Evolutionary conservation across 1,284 basidiomycete genomes (phyloP), one percentile per base, ranked within the genome.

Genomic region (Singerocomus inundabilis): DNA sequence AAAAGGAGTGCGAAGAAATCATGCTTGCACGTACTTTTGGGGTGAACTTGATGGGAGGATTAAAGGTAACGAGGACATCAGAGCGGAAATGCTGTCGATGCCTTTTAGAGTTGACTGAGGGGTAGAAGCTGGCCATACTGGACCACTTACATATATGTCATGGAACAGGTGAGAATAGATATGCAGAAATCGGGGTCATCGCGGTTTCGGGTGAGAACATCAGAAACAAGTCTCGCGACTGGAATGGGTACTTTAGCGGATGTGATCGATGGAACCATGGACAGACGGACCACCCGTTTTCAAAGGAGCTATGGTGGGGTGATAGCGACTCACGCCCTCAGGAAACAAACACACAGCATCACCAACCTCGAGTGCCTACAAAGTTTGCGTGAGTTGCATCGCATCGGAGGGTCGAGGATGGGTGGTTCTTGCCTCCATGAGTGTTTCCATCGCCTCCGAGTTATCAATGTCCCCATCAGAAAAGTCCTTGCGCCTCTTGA

Each of bases 261-360:
- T 34, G 40, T 29, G 15, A 29, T 48, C 35, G 12, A 37, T 11
- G 38, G 13, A 26, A 38, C 1, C 1, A 34, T 25, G 18, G 32
- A 44, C 33, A 28, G 10, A 66, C 74, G 44, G 48, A 87, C 87
- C 87, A 66, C 91, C 91, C 11, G 91, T 92, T 66, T 91, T 91
- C 49, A 93, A 66, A 3, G 91, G 89, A 4, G 89, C 85, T 44
- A 93, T 84, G 12, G 80, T 83, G 0, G 91, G 89, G 60, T 90
- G 87, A 65, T 86, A 93, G 36, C 88, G 76, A 60, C 88, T 91
- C 71, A 84, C 80, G 3, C 91, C 91, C 69, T 93, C 91, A 2
- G 89, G 88, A 60, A 91, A 93, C 43, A 91, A 57, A 62, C 88
- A 91, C 3, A 91, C 78, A 8, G 88, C 87, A 62, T 92, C 90